These are phyloP conservation scores for Lindgomyces ingoldianus DNA, from an alignment of 495 filamentous ascomycete genomes.

Conservation along the genomic window DNA sequence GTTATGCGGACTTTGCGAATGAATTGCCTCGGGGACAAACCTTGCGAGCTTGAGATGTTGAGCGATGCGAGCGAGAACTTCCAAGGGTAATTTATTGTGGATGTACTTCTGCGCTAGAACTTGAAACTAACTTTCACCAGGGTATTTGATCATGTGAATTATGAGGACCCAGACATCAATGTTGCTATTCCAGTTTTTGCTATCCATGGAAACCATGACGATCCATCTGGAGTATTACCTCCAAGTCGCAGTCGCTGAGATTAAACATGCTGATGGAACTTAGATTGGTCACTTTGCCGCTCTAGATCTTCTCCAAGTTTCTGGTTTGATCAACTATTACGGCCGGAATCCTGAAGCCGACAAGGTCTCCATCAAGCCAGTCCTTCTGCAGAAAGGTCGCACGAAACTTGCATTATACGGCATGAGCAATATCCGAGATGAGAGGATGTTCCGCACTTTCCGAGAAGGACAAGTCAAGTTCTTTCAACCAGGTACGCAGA, in stretches of 20 bases:
- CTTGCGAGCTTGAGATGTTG: constrained; percentile 92
- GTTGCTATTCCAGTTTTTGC: constrained; percentile 97
- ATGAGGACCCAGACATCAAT: constrained; percentile 96
- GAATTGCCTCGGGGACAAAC: constrained; percentile 92
- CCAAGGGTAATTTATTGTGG: constrained; percentile 53
- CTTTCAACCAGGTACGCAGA: constrained; percentile 79
- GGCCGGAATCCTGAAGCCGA: constrained; percentile 88
- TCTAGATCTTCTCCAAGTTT: constrained; percentile 86
- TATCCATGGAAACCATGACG: constrained; percentile 98
- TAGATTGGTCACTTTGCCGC: constrained; percentile 84
- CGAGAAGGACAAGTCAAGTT: constrained; percentile 91
- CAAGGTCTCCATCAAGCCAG: constrained; percentile 85
- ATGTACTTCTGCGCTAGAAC: no score
- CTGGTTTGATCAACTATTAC: constrained; percentile 93
- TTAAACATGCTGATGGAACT: constrained; percentile 24
- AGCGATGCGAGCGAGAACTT: constrained; percentile 91
- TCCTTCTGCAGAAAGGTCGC: constrained; percentile 87
- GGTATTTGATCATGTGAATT: constrained; percentile 90
- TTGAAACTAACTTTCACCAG: constrained; percentile 39
- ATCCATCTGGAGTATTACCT: constrained; percentile 70
- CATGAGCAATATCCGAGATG: constrained; percentile 94
- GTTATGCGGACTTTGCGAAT: constrained; percentile 91
- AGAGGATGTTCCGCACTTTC: constrained; percentile 90
- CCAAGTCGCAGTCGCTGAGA: background rate
- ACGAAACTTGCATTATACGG: constrained; percentile 96